These are phyloP conservation scores for Colletotrichum spinosum DNA, from an alignment of 2,329 filamentous ascomycete species.

Conservation along the genomic window DNA sequence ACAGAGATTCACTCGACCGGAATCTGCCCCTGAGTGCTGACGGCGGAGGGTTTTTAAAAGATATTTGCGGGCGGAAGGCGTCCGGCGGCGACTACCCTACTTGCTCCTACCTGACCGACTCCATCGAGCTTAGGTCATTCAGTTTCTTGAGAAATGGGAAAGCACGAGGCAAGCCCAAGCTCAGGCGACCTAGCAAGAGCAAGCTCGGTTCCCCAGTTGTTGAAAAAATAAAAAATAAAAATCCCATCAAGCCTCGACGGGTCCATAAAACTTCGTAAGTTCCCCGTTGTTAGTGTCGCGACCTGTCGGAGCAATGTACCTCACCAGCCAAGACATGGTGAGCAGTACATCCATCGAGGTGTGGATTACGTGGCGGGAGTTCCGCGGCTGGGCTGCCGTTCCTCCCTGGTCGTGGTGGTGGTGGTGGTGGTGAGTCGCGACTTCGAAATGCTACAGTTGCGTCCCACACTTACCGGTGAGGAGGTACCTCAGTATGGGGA, in stretches of 20 bases:
- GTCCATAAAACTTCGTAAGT: slow-evolving; percentile 19
- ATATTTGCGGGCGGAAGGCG: slow-evolving; percentile 11
- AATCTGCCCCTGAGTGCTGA: slow-evolving; percentile 20
- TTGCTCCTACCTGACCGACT: no score
- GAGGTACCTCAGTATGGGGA: background rate
- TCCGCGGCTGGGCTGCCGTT: no score
- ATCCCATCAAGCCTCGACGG: slow-evolving; percentile 7
- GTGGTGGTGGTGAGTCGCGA: background rate
- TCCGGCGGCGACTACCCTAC: slow-evolving; percentile 11
- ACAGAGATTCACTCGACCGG: slow-evolving; percentile 18
- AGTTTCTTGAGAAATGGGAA: slow-evolving; percentile 26
- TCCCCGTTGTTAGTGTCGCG: slow-evolving; percentile 19
- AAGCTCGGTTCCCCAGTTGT: background rate
- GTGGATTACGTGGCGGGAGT: no score
- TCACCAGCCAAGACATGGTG: no score
- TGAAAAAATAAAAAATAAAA: background rate
- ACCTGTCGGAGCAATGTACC: background rate
- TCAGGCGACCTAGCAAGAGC: no score
- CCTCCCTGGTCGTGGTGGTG: no score
- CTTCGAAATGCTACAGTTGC: no score
- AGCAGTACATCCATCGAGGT: no score
- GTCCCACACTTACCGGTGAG: no score
- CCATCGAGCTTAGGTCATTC: background rate
- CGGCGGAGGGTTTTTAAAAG: slow-evolving; percentile 11
- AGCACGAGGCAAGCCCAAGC: background rate